Percentiles rank a stretch among this genome's conserved stretches.
These are phyloP conservation scores for Tothia fuscella DNA, from an alignment of 2,329 filamentous ascomycete species.

Conservation along the genomic window DNA sequence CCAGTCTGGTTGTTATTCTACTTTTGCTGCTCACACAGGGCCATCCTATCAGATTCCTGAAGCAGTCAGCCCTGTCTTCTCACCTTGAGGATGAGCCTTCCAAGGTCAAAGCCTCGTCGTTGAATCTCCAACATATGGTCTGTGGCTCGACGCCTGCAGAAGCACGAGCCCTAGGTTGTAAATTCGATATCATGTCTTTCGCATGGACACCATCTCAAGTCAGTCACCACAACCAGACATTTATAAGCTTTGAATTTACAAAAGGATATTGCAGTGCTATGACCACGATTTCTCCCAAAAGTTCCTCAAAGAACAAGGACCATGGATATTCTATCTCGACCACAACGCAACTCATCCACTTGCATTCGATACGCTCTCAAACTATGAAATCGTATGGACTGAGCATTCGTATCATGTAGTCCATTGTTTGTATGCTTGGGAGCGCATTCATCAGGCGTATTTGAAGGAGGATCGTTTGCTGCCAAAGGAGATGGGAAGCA, in stretches of 20 bases:
- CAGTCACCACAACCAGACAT: too few relatives aligned
- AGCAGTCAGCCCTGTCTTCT: background rate
- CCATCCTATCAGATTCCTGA: background rate
- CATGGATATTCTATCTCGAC: constrained; percentile 9
- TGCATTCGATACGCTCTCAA: background rate
- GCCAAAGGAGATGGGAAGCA: constrained; percentile 3
- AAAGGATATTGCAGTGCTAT: too few relatives aligned
- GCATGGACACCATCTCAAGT: constrained; percentile 8
- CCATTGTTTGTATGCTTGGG: constrained; percentile 10
- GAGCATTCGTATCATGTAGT: constrained; percentile 10
- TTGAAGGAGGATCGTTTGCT: background rate
- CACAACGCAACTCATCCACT: constrained; percentile 9
- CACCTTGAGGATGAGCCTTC: background rate
- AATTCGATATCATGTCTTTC: constrained; percentile 10
- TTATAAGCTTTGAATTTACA: too few relatives aligned
- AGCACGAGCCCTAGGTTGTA: constrained; percentile 6
- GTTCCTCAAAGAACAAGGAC: constrained; percentile 1
- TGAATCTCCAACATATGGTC: background rate
- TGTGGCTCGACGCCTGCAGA: constrained; percentile 6
- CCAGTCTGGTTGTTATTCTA: background rate
- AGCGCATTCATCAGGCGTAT: constrained; percentile 2
- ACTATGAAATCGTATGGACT: constrained; percentile 7
- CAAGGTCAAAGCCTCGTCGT: background rate
- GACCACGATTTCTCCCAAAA: background rate
- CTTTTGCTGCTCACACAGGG: constrained; percentile 5